phyloP scores from a whole-genome alignment of 2,329 filamentous ascomycete genomes.

The Bipolaris victoriae region DNA sequence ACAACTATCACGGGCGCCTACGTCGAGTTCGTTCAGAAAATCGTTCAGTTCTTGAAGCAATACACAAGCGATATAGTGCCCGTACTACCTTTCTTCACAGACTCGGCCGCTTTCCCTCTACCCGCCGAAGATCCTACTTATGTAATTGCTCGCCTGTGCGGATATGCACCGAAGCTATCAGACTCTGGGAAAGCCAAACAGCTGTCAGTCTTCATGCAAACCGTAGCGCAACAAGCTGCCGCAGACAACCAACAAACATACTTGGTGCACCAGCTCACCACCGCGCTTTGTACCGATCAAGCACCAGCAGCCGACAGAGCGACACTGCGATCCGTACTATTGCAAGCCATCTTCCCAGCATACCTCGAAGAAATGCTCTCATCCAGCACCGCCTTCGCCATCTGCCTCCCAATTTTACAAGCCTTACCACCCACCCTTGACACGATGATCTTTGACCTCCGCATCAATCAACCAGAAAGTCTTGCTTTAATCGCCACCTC shows the following conservation, averaged over 20 bases:
- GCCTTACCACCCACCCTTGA: conserved; percentile 53
- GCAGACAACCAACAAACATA: conserved; percentile 64
- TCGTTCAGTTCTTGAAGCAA: conserved; percentile 66
- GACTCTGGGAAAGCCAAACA: conserved; percentile 59
- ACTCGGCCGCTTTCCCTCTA: conserved; percentile 65
- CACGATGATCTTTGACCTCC: conserved; percentile 55
- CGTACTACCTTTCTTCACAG: conserved; percentile 65
- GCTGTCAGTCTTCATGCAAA: conserved; percentile 64
- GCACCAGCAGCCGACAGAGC: conserved; percentile 48
- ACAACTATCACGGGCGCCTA: conserved; percentile 58
- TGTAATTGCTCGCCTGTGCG: conserved; percentile 65
- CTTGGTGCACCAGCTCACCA: conserved; percentile 60
- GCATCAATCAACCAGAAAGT: conserved; percentile 50
- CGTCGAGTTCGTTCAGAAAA: conserved; percentile 65
- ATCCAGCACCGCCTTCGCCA: conserved; percentile 57
- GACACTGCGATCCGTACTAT: conserved; percentile 58
- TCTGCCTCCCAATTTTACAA: conserved; percentile 60
- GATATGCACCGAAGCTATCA: conserved; percentile 62
- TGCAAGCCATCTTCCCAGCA: conserved; percentile 62
- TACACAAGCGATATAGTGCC: conserved; percentile 63
- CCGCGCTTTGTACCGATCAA: conserved; percentile 58
- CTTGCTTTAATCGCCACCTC: conserved; percentile 47
- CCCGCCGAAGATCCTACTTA: conserved; percentile 66
- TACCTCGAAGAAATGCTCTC: conserved; percentile 60
- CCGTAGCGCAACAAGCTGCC: conserved; percentile 64